These are phyloP conservation scores for Trichosporon coremiiforme DNA, from an alignment of 1,284 basidiomycete genomes.

Conservation along the genomic window DNA sequence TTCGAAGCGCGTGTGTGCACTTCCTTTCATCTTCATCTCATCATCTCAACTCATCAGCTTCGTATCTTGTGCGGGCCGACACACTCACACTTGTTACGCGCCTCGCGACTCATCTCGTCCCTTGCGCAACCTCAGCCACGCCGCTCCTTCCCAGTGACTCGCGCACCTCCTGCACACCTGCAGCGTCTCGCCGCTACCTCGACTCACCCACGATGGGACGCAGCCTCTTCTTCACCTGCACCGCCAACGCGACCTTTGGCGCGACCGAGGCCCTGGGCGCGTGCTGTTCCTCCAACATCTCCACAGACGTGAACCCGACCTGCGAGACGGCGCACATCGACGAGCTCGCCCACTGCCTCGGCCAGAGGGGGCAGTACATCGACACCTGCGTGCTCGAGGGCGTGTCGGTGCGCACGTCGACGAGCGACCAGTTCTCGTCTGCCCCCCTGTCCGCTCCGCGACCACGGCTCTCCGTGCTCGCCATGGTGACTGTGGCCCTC, in stretches of 20 bases:
- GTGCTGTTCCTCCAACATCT: background rate
- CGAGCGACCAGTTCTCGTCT: background rate
- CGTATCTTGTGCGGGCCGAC: no score
- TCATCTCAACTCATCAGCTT: no score
- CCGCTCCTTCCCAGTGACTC: no score
- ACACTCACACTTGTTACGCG: no score
- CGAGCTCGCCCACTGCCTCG: background rate
- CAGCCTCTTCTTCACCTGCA: background rate
- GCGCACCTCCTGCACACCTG: no score
- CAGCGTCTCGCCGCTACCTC: background rate
- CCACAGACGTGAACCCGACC: background rate
- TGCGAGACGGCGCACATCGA: background rate
- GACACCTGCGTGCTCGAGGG: background rate
- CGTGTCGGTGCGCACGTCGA: background rate
- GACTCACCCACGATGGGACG: background rate
- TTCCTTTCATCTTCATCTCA: no score
- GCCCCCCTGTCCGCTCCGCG: background rate
- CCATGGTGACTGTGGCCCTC: background rate
- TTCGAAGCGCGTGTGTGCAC: no score
- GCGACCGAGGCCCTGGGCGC: background rate
- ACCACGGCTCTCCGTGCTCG: background rate
- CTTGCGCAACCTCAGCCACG: no score
- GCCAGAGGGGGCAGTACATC: background rate
- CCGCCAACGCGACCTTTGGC: background rate
- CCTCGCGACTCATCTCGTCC: no score